These are phyloP conservation scores for Dendryphion nanum DNA, from an alignment of 2,329 filamentous ascomycete genomes.

Conservation along the genomic window DNA sequence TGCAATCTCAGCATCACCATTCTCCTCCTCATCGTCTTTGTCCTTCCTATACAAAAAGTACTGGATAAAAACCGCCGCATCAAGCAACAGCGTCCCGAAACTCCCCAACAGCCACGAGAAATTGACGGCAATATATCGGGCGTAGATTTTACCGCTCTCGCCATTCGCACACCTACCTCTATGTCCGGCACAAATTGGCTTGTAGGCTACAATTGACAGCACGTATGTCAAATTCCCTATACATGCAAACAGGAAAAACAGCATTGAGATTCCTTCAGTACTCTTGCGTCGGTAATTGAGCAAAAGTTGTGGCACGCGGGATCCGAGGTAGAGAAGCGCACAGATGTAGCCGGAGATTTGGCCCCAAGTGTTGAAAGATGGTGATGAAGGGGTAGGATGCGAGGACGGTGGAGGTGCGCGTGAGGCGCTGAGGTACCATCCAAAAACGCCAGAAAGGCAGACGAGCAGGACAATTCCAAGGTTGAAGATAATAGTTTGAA, in stretches of 20 bases:
- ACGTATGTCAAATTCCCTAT: conserved; percentile 94
- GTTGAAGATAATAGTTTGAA: conserved; percentile 71
- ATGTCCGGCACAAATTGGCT: conserved; percentile 61
- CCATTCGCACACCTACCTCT: conserved; percentile 57
- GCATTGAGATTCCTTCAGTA: conserved; percentile 86
- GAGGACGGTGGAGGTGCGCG: conserved; percentile 29
- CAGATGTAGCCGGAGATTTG: conserved; percentile 95
- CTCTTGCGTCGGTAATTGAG: conserved; percentile 91
- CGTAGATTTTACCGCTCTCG: conserved; percentile 68
- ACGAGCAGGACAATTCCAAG: conserved; percentile 74
- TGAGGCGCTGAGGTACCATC: conserved; percentile 71
- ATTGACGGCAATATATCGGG: conserved; percentile 83
- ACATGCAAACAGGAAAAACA: conserved; percentile 97
- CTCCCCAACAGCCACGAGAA: conserved; percentile 88
- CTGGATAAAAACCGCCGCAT: conserved; percentile 83
- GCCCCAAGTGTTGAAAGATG: conserved; percentile 72
- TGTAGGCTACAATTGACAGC: conserved; percentile 85
- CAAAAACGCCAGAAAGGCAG: conserved; percentile 75
- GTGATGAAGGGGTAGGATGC: conserved; percentile 44
- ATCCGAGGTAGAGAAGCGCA: conserved; percentile 83
- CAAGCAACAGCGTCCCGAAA: conserved; percentile 79
- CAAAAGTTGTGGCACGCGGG: conserved; percentile 83
- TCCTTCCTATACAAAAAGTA: conserved; percentile 77
- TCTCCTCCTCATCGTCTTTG: conserved; percentile 38
- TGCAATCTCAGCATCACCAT: conserved; percentile 8